Evolutionary conservation across 1,139 yeast genomes (phyloP), one percentile per base, ranked within the genome.

Genomic region (Pichia sp.): DNA sequence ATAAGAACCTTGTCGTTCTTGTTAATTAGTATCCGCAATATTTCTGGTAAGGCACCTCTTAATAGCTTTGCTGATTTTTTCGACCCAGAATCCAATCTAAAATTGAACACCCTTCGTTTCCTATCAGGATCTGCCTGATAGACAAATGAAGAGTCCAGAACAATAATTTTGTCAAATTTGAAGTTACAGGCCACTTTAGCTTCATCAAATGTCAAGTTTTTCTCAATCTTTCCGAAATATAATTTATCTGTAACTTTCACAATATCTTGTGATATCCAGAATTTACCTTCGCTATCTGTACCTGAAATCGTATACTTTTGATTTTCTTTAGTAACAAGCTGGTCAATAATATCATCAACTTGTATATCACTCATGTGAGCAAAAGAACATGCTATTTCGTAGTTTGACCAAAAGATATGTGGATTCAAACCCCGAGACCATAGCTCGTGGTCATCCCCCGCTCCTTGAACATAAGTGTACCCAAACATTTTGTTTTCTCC

Each of bases 381-480:
- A 31, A 54, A 16, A 21, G 68, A 63, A 8, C 70, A 70, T 16
- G 82, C 63, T 2, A 59, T 41, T 0, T 67, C 67, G 2, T 67
- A 55, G 49, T 76, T 63, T 0, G 66, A 55, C 96, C 96, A 89
- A 51, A 87, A 79, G 16, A 78, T 50, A 1, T 64, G 60, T 0
- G 93, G 81, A 1, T 74, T 75, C 25, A 89, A 66, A 0, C 74
- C 74, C 5, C 70, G 64, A 0, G 90, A 82, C 97, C 96, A 90
- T 25, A 85, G 71, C 62, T 90, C 96, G 64, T 90, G 96, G 62
- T 90, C 96, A 66, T 90, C 97, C 0, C 95, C 96, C 0, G 96
- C 90, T 1, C 96, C 96, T 67, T 88, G 96, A 1, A 89, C 85
- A 64, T 90, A 90, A 0, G 75, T 70, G 57, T 70, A 82, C 1